Base-by-base conservation (phyloP, 805 yeast species). In the Cyberlindnera galapagoensis region DNA sequence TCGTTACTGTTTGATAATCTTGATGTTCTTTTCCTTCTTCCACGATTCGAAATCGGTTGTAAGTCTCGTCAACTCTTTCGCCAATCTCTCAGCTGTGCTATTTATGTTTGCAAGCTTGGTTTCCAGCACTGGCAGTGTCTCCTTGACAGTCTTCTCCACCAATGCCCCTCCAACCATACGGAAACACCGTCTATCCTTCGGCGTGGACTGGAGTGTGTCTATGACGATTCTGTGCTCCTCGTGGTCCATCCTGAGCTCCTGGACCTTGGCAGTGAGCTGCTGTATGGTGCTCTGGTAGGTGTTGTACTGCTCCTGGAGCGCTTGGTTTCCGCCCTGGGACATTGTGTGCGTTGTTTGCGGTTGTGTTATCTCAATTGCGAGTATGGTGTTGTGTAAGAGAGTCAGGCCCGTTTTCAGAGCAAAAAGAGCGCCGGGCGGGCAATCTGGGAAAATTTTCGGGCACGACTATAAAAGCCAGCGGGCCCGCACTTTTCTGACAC, bases 161-260 rank as follows among this genome's bases (percentile, higher is more conserved):
- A 90, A 66, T 4, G 88, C 95, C 8, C 95, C 94, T 17, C 96
- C 97, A 20, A 90, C 72, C 96, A 92, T 86, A 49, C 94, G 76
- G 60, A 76, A 87, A 51, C 97, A 86, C 52, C 79, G 77, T 39
- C 98, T 73, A 27, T 69, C 75, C 3, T 46, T 40, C 16, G 77
- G 76, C 8, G 75, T 62, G 1, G 59, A 62, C 26, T 56, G 42
- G 19, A 82, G 57, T 2, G 90, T 78, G 14, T 66, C 70, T 10
- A 79, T 47, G 1, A 82, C 92, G 12, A 80, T 59, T 22, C 62
- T 63, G 37, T 59, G 66, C 35, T 65, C 69, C 32, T 64, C 68
- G 24, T 65, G 59, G 38, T 74, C 79, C 24, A 62, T 59, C 30
- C 69, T 67, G 11, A 74, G 45, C 40, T 69, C 73, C 19, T 59